These are phyloP conservation scores for Bothia castanella DNA, from an alignment of 1,284 basidiomycete genomes.

Conservation along the genomic window DNA sequence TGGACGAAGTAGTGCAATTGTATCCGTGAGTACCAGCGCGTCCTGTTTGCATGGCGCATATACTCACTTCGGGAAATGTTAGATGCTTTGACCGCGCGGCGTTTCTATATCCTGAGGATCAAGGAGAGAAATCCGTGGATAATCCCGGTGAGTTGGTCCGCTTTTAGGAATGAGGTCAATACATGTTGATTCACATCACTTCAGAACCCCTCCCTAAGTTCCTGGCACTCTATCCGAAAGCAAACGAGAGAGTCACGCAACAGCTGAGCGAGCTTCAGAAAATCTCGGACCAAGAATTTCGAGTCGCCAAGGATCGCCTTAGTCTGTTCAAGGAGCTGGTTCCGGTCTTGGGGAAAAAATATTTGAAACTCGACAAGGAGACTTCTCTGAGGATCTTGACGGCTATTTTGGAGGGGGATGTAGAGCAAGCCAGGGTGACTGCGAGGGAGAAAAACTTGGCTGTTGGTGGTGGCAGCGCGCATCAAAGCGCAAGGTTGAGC, in stretches of 20 bases:
- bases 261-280: slow-evolving; percentile 3
- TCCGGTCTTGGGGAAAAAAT: neutral
- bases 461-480: neutral
- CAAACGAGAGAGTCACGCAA: slow-evolving; percentile 5
- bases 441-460: neutral
- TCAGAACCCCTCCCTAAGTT: slow-evolving; percentile 18
- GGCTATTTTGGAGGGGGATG: slow-evolving; percentile 7
- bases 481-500: neutral
- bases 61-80: neutral
- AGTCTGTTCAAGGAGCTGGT: slow-evolving; percentile 18
- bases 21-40: slow-evolving; percentile 27
- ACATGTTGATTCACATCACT: neutral
- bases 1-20: slow-evolving; percentile 16
- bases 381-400: slow-evolving; percentile 14
- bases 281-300: slow-evolving; percentile 9
- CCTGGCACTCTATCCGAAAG: slow-evolving; percentile 17
- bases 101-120: slow-evolving; percentile 7
- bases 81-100: slow-evolving; percentile 19
- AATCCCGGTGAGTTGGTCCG: slow-evolving; percentile 11
- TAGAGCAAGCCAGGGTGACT: slow-evolving; percentile 4
- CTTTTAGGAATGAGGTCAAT: too few relatives aligned
- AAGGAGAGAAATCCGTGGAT: neutral
- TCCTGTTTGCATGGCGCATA: neutral
- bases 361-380: slow-evolving; percentile 1
- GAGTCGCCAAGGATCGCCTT: slow-evolving; percentile 24